Conservation (phyloP, 2,329 filamentous ascomycete species). For the Geosmithia putterillii region DNA sequence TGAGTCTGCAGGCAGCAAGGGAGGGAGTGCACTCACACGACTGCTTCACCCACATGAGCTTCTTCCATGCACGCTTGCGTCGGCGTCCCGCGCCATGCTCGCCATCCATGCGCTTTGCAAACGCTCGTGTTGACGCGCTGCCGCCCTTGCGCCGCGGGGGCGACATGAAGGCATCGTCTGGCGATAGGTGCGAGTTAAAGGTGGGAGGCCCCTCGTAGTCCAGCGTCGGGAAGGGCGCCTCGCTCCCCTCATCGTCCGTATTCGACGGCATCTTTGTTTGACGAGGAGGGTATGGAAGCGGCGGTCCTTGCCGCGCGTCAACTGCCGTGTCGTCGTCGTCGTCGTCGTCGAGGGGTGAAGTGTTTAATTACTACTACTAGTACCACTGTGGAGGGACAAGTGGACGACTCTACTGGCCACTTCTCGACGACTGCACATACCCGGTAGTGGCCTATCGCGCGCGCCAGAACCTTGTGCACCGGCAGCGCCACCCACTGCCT, state of each 20-base stretch:
- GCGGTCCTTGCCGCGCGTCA: background rate
- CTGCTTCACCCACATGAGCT: slow-evolving; percentile 96
- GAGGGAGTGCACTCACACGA: slow-evolving; percentile 47
- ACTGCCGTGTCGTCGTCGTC: background rate
- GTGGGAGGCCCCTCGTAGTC: slow-evolving; percentile 12
- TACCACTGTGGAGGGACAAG: too few species aligned
- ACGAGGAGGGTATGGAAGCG: background rate
- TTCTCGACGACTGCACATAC: too few species aligned
- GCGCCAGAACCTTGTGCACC: too few species aligned
- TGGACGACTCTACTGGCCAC: too few species aligned
- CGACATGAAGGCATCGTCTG: slow-evolving; percentile 71
- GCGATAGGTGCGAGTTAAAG: slow-evolving; percentile 52
- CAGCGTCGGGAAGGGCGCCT: slow-evolving; percentile 21
- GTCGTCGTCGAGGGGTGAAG: background rate
- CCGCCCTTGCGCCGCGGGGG: slow-evolving; percentile 41
- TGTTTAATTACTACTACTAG: background rate
- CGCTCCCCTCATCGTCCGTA: slow-evolving; percentile 19
- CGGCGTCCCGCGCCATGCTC: slow-evolving; percentile 54
- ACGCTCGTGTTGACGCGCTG: slow-evolving; percentile 14
- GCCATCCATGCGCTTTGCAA: slow-evolving; percentile 32
- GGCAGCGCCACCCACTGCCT: too few species aligned
- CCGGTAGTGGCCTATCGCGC: too few species aligned
- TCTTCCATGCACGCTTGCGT: slow-evolving; percentile 75
- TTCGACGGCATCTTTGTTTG: slow-evolving; percentile 17
- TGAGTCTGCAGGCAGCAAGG: too few species aligned